Evolutionary conservation across 148 eudicot species (phyloP).

Genomic region (Arctostaphylos glauca): DNA sequence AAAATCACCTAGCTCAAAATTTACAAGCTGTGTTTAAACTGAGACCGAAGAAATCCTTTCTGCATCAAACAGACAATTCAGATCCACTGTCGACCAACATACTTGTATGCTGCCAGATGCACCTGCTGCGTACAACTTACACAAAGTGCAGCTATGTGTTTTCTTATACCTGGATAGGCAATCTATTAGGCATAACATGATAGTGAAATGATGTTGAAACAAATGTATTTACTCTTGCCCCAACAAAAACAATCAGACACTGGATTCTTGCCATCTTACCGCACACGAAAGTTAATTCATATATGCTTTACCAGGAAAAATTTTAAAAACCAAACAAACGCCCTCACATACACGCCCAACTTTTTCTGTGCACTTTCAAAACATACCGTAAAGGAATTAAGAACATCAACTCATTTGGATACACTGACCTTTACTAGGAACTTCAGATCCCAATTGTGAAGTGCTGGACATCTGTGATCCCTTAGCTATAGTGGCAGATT

Average conservation of each 20-base stretch:
- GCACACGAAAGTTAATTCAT: neutral
- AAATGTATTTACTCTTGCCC: neutral
- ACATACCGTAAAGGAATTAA: slow-evolving; percentile 9
- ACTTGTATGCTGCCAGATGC: neutral
- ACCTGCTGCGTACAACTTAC: neutral
- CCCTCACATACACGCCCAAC: neutral
- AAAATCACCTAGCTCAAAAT: neutral
- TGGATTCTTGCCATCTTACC: slow-evolving; percentile 6
- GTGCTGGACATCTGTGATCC: slow-evolving; percentile 51
- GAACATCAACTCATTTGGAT: neutral
- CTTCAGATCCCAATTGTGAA: slow-evolving; percentile 43
- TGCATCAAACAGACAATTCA: neutral
- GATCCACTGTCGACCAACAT: neutral
- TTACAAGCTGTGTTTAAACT: neutral
- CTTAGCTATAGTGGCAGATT: slow-evolving; percentile 46
- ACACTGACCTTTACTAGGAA: slow-evolving; percentile 50
- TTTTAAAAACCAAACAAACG: neutral
- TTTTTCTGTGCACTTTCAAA: neutral
- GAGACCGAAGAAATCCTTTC: neutral
- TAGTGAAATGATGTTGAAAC: neutral
- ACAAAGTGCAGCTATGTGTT: neutral
- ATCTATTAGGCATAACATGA: neutral
- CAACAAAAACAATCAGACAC: neutral
- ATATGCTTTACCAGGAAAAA: neutral
- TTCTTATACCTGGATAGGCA: neutral